Evolutionary conservation across 306 rosid genomes (phyloP).

Genomic region (Calophaca sinica): DNA sequence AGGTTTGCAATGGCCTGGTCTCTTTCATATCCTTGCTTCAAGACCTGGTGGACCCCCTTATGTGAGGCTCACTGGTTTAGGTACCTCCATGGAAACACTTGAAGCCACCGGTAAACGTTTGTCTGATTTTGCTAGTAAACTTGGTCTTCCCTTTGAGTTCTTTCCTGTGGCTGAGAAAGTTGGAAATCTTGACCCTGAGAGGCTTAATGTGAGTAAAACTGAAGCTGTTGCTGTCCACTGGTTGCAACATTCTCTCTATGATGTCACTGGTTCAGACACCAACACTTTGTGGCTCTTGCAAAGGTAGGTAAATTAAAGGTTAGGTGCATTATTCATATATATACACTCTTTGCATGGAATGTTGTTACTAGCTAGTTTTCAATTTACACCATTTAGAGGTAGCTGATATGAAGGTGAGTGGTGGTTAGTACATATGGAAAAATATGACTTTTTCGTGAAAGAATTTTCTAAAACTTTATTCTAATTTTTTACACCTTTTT

Average conservation of each 20-base stretch:
- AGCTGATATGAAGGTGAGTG: conserved; percentile 10
- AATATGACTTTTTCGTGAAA: conserved; percentile 44
- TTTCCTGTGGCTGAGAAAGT: conserved; percentile 85
- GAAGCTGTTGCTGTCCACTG: conserved; percentile 99
- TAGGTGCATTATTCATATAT: neutral
- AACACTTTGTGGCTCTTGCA: conserved; percentile 94
- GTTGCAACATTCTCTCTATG: conserved; percentile 97
- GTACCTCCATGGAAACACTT: conserved; percentile 82
- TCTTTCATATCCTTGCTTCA: conserved; percentile 89
- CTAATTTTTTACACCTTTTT: conserved; percentile 40
- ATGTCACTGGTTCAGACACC: conserved; percentile 92
- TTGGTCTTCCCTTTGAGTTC: conserved; percentile 94
- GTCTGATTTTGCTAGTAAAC: conserved; percentile 83
- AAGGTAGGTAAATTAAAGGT: conserved; percentile 57
- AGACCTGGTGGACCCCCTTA: conserved; percentile 94
- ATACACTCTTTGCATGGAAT: conserved; percentile 21
- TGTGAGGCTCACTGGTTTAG: conserved; percentile 89
- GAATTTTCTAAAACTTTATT: conserved; percentile 21
- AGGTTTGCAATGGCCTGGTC: conserved; percentile 97
- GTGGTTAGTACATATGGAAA: conserved; percentile 40
- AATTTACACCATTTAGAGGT: conserved; percentile 15
- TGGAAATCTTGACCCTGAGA: conserved; percentile 80
- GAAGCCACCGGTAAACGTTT: conserved; percentile 93
- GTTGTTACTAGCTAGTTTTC: conserved; percentile 9
- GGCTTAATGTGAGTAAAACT: conserved; percentile 72